Base-by-base conservation (phyloP, 1,284 basidiomycete species). In the Cryptococcus sp. region DNA sequence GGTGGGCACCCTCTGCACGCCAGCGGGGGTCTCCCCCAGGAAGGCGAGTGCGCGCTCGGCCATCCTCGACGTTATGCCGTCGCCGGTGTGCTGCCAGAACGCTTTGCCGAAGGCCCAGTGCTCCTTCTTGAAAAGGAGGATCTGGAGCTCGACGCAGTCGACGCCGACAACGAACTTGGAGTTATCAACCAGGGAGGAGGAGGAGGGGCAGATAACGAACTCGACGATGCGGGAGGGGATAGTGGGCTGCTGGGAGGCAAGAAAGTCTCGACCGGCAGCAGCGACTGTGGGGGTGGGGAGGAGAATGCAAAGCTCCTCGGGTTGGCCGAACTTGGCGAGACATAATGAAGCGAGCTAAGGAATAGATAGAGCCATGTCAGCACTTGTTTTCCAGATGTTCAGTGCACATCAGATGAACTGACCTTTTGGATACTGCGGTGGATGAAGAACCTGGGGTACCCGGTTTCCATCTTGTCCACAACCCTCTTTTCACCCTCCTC, bases 361-460 rank as follows among this genome's bases (percentile, higher is more conserved):
- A 33, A 39, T n/a, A n/a, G n/a, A n/a, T n/a, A n/a, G n/a, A 9
- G 23, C 35, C 43, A 36, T 16, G 28, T 37, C 21, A 33, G 20
- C 43, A 47, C 28, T 23, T 47, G 38, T 8, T n/a, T 20, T 52
- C 5, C 18, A 43, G 15, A 33, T 36, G 12, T 48, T 37, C 36
- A 16, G 12, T 20, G 5, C 1, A 47, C 33, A 16, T 36, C 12
- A 16, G n/a, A 16, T 18, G 24, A 11, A 61, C 83, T 61, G 67
- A 92, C 93, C 81, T 91, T 90, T 71, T 86, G 85, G 38, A 98
- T 93, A 62, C 83, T 87, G 23, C 85, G 80, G 75, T 97, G 91
- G 53, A 98, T 89, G 75, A 96, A 98, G 79, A 98, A 99, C 47
- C 96, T 81, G 0, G 96, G 96, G 72, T 98, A 99, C n/a, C 95